These are phyloP conservation scores for Talaromyces pinophilus DNA, from an alignment of 2,329 filamentous ascomycete genomes.

Conservation along the genomic window DNA sequence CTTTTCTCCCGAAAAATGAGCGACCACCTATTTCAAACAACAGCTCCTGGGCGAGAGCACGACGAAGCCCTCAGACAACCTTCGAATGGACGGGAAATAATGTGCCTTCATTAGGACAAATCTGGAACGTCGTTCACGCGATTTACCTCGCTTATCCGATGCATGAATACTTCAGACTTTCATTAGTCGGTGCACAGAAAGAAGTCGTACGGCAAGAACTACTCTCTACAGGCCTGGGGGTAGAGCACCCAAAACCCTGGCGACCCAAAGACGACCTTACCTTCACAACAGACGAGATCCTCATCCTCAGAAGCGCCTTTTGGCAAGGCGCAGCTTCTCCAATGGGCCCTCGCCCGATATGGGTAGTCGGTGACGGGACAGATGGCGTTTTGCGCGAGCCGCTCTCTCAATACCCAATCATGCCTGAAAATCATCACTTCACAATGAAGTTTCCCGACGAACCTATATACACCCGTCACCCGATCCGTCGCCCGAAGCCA, in stretches of 20 bases:
- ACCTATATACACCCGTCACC: conserved; percentile 22
- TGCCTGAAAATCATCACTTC: conserved; percentile 24
- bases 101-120: conserved; percentile 47
- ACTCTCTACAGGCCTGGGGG: conserved; percentile 35
- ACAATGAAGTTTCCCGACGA: conserved; percentile 24
- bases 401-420: conserved; percentile 16
- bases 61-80: conserved; percentile 45
- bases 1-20: conserved; percentile 24
- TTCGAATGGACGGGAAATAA: conserved; percentile 44
- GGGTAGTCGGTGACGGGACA: conserved; percentile 26
- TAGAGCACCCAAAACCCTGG: conserved; percentile 20
- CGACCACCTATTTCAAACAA: conserved; percentile 29
- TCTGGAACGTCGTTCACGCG: conserved; percentile 52
- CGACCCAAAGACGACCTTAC: not conserved
- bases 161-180: conserved; percentile 49
- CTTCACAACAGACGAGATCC: conserved; percentile 7
- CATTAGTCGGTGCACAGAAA: conserved; percentile 41
- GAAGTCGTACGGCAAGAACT: conserved; percentile 44
- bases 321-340: conserved; percentile 26
- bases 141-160: conserved; percentile 48
- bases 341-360: conserved; percentile 22
- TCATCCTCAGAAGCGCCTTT: conserved; percentile 23
- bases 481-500: conserved; percentile 22
- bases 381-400: conserved; percentile 22
- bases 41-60: conserved; percentile 47